Percentiles rank a stretch among this genome's conserved stretches.
Evolutionary conservation across 768 basidiomycete species (phyloP).

Genomic region (Hygrophorus pudorinus): DNA sequence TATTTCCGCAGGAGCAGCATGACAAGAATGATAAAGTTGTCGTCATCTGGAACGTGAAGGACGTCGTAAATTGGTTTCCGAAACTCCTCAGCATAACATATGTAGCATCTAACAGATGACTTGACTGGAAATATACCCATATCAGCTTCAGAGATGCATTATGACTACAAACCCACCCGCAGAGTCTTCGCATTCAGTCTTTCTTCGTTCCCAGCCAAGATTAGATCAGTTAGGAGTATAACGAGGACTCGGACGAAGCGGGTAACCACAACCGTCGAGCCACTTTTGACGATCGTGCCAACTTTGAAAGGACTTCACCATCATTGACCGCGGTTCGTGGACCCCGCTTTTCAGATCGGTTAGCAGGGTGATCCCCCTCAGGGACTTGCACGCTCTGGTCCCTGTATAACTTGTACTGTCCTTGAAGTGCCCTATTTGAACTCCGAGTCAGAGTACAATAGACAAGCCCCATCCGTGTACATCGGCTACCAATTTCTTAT

Average conservation of each 20-base stretch:
- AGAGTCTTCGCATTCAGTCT: background rate
- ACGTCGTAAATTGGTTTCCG: conserved; percentile 15
- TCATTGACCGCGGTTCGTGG: no score
- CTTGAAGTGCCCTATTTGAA: no score
- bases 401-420: no score
- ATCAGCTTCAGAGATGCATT: background rate
- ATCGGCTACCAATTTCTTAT: no score
- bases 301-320: conserved; percentile 7
- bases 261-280: conserved; percentile 21
- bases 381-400: no score
- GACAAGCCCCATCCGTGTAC: no score
- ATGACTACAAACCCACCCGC: conserved; percentile 1
- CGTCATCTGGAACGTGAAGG: conserved; percentile 14
- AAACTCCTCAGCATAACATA: conserved; percentile 23
- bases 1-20: conserved; percentile 19
- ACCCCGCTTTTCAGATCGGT: no score
- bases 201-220: conserved; percentile 21
- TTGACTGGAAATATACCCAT: background rate
- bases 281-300: conserved; percentile 21
- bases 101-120: conserved; percentile 17
- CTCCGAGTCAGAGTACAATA: no score
- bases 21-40: conserved; percentile 12
- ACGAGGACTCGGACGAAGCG: conserved; percentile 22
- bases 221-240: conserved; percentile 22
- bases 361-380: no score